Base-by-base conservation (phyloP, 2,329 filamentous ascomycete species). In the Blumeriella jaapii region DNA sequence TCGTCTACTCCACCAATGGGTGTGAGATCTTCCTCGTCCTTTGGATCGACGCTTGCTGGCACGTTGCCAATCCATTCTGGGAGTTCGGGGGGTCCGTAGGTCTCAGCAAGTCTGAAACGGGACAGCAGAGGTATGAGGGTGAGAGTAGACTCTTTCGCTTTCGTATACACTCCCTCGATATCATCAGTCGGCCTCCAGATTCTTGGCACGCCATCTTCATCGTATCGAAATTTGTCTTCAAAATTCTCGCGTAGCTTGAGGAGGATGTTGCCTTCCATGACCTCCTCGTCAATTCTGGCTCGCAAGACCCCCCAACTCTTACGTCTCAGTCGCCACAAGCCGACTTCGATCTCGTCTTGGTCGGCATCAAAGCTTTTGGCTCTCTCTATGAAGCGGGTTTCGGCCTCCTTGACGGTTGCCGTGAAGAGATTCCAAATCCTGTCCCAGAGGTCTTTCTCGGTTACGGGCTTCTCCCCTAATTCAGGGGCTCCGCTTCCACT, bases 181-280 rank as follows among this genome's bases (percentile, higher is more conserved):
- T 98, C 91, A 56, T 98, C 91, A 2, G 80, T 87, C 1, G 91
- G 91, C 15, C 87, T 78, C 91, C 91, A 98, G 59, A 98, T 94
- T 40, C 91, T 74, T 4, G 91, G 91, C 4, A 98, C 91, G 16
- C 91, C 91, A 5, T 78, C 77, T 40, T 95, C 87, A 52, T 98
- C 91, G 53, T 98, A 98, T 45, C 91, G 80, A 71, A 98, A 98
- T 61, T 94, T 95, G 64, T 98, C 91, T 61, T 98, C 91, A 49
- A 98, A 98, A 63, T 95, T 96, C 60, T 98, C 91, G 22, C 91
- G 77, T 33, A 98, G 73, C 65, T 98, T 98, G 49, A 96, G 68
- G 20, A 96, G 65, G 35, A 98, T 77, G 55, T 96, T 98, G 52
- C 89, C 89, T 62, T 96, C 91, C 77, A 93, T 93, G 55, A 95